A percentile compares a stretch with the other conserved stretches of the same genome.
These are phyloP conservation scores for Paraphysoderma sedebokerense DNA, from an alignment of 371 early-diverging fungal species.

Conservation along the genomic window DNA sequence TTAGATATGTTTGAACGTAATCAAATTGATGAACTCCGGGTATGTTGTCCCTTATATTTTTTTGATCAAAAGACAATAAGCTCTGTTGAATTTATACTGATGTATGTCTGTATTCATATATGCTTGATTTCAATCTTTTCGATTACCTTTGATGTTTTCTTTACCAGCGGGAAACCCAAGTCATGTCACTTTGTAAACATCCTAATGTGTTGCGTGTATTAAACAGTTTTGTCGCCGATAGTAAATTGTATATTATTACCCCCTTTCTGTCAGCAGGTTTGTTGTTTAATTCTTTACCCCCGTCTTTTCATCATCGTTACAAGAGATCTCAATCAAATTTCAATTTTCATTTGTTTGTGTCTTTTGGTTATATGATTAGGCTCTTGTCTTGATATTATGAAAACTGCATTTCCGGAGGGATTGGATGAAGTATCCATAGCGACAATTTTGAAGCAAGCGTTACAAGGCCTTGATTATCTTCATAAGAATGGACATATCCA, in stretches of 20 bases:
- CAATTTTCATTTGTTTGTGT: background rate
- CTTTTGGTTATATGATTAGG: conserved; percentile 14
- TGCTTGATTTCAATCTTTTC: background rate
- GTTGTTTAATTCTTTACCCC: conserved; percentile 3
- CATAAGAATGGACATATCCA: conserved; percentile 80
- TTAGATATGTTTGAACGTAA: conserved; percentile 82
- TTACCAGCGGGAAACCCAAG: conserved; percentile 73
- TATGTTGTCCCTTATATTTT: conserved; percentile 9
- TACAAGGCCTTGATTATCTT: conserved; percentile 69
- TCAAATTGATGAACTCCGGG: conserved; percentile 80
- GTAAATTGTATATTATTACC: conserved; percentile 64
- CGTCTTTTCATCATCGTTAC: background rate
- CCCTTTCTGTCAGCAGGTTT: conserved; percentile 59
- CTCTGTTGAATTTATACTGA: background rate
- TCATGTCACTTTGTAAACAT: conserved; percentile 73
- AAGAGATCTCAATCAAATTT: conserved; percentile 8
- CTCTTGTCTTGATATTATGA: conserved; percentile 81
- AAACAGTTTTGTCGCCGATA: conserved; percentile 62
- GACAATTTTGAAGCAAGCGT: conserved; percentile 66
- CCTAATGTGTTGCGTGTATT: conserved; percentile 64
- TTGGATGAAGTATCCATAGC: conserved; percentile 66
- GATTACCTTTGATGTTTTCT: background rate
- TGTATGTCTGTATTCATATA: background rate
- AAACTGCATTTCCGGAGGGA: conserved; percentile 58
- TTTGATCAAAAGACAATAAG: background rate